Evolutionary conservation across 345 rosid species (phyloP).

Genomic region (Corymbia maculata): DNA sequence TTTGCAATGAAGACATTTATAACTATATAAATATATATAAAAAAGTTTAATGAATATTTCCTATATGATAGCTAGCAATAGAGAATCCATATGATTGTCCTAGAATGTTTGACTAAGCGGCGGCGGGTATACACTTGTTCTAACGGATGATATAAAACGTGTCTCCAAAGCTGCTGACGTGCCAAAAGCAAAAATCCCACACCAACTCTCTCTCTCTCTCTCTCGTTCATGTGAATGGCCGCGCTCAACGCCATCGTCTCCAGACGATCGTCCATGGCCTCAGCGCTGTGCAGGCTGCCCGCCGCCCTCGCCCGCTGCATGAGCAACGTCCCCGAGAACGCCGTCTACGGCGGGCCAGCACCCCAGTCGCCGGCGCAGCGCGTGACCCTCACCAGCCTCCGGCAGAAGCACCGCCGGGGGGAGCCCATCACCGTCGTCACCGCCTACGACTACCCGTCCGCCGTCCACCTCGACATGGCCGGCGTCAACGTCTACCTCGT

Average conservation of each 20-base stretch:
- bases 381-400: slow-evolving; percentile 48
- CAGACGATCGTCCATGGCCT: neutral
- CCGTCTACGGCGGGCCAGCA: slow-evolving; percentile 79
- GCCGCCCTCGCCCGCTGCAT: slow-evolving; percentile 25
- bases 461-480: slow-evolving; percentile 74
- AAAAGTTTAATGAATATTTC: neutral
- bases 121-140: neutral
- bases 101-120: neutral
- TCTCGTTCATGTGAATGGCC: neutral
- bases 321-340: slow-evolving; percentile 73
- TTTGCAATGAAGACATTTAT: too few relatives aligned
- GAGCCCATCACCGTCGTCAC: slow-evolving; percentile 75
- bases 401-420: slow-evolving; percentile 54
- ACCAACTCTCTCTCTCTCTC: neutral
- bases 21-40: too few relatives aligned
- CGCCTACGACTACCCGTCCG: slow-evolving; percentile 84
- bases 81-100: neutral
- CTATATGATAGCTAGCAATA: neutral
- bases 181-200: neutral
- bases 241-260: neutral
- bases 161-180: neutral
- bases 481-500: slow-evolving; percentile 79
- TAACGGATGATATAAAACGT: neutral
- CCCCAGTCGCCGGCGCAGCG: slow-evolving; percentile 51
- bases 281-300: neutral